Base-by-base conservation (phyloP, 2,329 filamentous ascomycete genomes). In the Fusarium burgessii region DNA sequence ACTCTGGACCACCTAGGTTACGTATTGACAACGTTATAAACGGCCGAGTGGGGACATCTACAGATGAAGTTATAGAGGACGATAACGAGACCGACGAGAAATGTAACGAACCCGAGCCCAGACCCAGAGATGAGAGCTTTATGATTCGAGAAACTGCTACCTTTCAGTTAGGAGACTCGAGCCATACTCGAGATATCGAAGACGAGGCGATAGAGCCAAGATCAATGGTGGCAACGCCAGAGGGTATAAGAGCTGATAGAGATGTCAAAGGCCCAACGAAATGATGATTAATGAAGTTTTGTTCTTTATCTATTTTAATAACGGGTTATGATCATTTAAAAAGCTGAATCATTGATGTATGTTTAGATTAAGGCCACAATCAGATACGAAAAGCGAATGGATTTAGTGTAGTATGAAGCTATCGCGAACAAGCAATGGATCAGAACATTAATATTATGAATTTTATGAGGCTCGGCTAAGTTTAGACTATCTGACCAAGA, bases 1-100 rank as follows among this genome's bases (percentile, higher is more conserved):
- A 80, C 43, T 80, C 80, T 2, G 80, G 80, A 1, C 80, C 80
- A 18, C 80, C 80, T 4, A 78, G 80, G 17, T 70, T 82, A 17
- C 78, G 80, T 7, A 82, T 82, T 58, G 80, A 82, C 73, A 82
- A 82, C 54, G 72, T 81, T 43, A 80, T 82, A 69, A 82, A 82
- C 58, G 74, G 74, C 45, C 75, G 80, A 38, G 62, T 62, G 51
- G 74, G 74, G 41, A 75, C 74, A 18, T 76, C 66, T 51, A 70
- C 68, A 23, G 71, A 73, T 54, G 74, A 76, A 59, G 72, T 71
- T 23, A 58, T 62, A 9, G 62, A 75, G 14, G 67, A 68, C 5
- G 74, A 66, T 2, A 73, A 74, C 23, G 67, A 65, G 18, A 73
- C 69, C 33, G 73, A 74, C 29, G 69, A 64, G 11, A 73, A 70